These are phyloP conservation scores for Kurtzmaniella quercitrusa DNA, from an alignment of 1,139 yeast species.

Conservation along the genomic window DNA sequence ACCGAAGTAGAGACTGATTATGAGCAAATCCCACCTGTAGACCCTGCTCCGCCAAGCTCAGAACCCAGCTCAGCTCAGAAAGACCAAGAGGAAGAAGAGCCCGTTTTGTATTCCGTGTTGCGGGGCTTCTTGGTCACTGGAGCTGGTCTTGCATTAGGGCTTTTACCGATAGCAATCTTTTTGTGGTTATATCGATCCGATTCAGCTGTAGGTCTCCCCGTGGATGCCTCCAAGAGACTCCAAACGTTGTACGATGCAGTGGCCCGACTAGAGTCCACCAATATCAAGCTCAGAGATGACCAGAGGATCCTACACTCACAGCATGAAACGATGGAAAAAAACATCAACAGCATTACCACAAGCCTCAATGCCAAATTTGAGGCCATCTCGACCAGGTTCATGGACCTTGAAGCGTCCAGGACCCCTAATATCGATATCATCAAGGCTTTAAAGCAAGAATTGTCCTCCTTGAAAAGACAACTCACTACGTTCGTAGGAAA, in stretches of 20 bases:
- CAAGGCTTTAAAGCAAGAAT: slow-evolving; percentile 5
- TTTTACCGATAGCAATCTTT: too few species aligned
- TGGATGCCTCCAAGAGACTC: background rate
- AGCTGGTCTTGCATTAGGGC: background rate
- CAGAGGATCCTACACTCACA: background rate
- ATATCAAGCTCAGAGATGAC: slow-evolving; percentile 1
- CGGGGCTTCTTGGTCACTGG: background rate
- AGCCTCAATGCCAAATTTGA: slow-evolving; percentile 17
- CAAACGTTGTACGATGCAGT: background rate
- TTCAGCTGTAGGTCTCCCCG: background rate
- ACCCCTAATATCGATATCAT: background rate
- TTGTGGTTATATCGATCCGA: too few species aligned
- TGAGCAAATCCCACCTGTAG: slow-evolving; percentile 2
- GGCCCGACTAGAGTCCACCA: background rate
- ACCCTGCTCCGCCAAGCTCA: background rate
- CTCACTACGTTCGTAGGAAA: slow-evolving; percentile 1
- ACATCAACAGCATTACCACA: slow-evolving; percentile 12
- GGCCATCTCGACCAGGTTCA: slow-evolving; percentile 14
- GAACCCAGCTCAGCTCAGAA: background rate
- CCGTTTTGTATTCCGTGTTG: background rate
- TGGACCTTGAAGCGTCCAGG: slow-evolving; percentile 1
- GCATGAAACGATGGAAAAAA: slow-evolving; percentile 15
- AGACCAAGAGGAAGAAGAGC: background rate
- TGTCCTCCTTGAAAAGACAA: slow-evolving; percentile 8
- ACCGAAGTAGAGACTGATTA: slow-evolving; percentile 5